phyloP scores from a whole-genome alignment of 1,139 yeast species.

The Scheffersomyces illinoinensis region DNA sequence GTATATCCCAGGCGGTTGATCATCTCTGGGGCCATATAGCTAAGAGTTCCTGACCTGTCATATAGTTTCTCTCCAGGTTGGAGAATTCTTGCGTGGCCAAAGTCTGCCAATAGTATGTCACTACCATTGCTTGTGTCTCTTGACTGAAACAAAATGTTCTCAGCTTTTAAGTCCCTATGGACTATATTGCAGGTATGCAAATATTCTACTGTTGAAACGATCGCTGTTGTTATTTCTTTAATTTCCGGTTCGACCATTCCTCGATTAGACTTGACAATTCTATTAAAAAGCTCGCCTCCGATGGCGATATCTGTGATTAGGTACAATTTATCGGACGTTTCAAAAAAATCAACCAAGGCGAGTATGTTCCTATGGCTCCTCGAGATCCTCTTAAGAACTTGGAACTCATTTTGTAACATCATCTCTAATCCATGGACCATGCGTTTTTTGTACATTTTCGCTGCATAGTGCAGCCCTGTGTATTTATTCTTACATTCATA shows the following conservation, averaged over 20 bases:
- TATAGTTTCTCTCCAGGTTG: constrained; percentile 25
- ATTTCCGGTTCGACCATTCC: constrained; percentile 49
- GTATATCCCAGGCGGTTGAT: constrained; percentile 55
- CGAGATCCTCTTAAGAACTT: constrained; percentile 50
- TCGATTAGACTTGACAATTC: constrained; percentile 53
- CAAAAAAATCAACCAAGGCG: constrained; percentile 69
- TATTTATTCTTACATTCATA: constrained; percentile 36
- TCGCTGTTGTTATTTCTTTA: constrained; percentile 33
- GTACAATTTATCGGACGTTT: constrained; percentile 59
- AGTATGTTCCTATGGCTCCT: constrained; percentile 50
- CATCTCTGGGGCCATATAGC: constrained; percentile 77
- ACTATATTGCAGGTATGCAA: constrained; percentile 35
- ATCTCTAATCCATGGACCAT: constrained; percentile 36
- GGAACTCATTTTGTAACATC: constrained; percentile 55
- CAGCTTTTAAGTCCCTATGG: constrained; percentile 47
- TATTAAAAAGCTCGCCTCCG: constrained; percentile 71
- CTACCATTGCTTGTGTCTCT: constrained; percentile 29
- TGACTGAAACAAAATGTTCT: constrained; percentile 35
- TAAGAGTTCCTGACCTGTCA: constrained; percentile 62
- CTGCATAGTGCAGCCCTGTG: constrained; percentile 40
- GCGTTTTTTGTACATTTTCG: constrained; percentile 35
- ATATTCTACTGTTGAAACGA: constrained; percentile 31
- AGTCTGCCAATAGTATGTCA: constrained; percentile 63
- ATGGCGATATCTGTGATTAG: constrained; percentile 67
- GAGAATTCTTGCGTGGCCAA: constrained; percentile 56